A percentile compares a stretch with the other conserved stretches of the same genome.
Conservation (phyloP, 371 early-diverging fungal species). For the Basidiobolus meristosporus region DNA sequence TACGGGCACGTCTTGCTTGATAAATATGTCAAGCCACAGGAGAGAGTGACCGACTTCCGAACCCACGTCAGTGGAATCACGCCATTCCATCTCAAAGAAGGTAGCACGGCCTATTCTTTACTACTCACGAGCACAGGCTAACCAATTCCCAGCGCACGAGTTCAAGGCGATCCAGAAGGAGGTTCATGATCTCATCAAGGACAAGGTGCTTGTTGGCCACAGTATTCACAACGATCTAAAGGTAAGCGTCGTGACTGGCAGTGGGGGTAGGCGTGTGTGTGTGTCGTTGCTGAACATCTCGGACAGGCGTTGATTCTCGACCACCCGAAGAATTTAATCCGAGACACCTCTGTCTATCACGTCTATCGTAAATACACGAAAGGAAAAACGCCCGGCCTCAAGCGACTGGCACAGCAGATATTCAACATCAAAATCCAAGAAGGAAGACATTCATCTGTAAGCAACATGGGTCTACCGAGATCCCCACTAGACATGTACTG, state of each 20-base stretch:
- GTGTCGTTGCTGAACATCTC: neutral
- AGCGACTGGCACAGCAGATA: conserved; percentile 48
- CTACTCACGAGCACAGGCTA: neutral
- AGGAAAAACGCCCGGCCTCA: conserved; percentile 52
- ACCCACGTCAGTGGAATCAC: conserved; percentile 85
- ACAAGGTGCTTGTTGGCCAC: conserved; percentile 81
- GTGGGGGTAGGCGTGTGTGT: neutral
- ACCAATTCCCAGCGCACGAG: conserved; percentile 6
- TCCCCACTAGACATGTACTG: neutral
- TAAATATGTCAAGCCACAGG: conserved; percentile 60
- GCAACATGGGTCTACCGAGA: neutral
- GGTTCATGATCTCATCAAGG: conserved; percentile 59
- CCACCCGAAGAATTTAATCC: conserved; percentile 55
- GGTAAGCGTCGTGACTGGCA: conserved; percentile 4
- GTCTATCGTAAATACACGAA: conserved; percentile 43
- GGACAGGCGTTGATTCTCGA: conserved; percentile 36
- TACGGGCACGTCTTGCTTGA: conserved; percentile 76
- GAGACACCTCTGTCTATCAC: conserved; percentile 70
- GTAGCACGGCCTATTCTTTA: conserved; percentile 13
- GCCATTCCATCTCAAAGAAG: conserved; percentile 40
- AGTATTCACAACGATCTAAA: conserved; percentile 72
- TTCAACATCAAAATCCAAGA: conserved; percentile 65
- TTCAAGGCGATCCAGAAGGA: conserved; percentile 59
- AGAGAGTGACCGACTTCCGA: conserved; percentile 80
- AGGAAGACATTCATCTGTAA: conserved; percentile 78